Evolutionary conservation across 805 yeast genomes (phyloP).

Genomic region (Candida glaebosa): DNA sequence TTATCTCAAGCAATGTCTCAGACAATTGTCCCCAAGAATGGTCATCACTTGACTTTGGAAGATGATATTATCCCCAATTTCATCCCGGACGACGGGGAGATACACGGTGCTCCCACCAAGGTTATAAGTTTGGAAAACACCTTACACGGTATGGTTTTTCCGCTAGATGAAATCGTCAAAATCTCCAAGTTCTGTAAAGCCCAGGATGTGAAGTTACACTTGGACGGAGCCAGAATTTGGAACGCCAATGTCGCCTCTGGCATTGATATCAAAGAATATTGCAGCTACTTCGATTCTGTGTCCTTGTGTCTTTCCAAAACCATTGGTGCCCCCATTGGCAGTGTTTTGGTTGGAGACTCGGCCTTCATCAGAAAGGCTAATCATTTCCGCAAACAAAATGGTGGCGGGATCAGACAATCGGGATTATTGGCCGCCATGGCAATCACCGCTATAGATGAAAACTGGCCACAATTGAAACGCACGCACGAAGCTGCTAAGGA

Average conservation of each 20-base stretch:
- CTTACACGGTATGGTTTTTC: slow-evolving; percentile 39
- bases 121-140: slow-evolving; percentile 43
- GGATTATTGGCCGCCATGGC: slow-evolving; percentile 43
- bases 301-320: slow-evolving; percentile 42
- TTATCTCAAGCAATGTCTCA: slow-evolving; percentile 42
- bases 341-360: slow-evolving; percentile 33
- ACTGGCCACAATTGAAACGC: slow-evolving; percentile 25
- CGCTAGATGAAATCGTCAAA: slow-evolving; percentile 35
- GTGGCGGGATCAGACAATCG: slow-evolving; percentile 44
- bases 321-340: slow-evolving; percentile 44
- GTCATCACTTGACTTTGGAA: slow-evolving; percentile 32
- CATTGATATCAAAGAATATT: slow-evolving; percentile 34
- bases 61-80: slow-evolving; percentile 35
- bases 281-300: slow-evolving; percentile 38
- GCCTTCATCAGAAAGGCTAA: slow-evolving; percentile 38
- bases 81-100: slow-evolving; percentile 43
- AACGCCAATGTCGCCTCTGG: slow-evolving; percentile 42
- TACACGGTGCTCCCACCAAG: slow-evolving; percentile 43
- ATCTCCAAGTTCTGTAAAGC: slow-evolving; percentile 32
- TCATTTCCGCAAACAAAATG: slow-evolving; percentile 42
- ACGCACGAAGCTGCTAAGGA: slow-evolving; percentile 35
- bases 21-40: slow-evolving; percentile 34
- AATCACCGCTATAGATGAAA: slow-evolving; percentile 37
- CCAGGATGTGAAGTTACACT: slow-evolving; percentile 33
- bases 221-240: slow-evolving; percentile 46